Conservation (phyloP, 768 basidiomycete species). For the Amanita fuliginea region DNA sequence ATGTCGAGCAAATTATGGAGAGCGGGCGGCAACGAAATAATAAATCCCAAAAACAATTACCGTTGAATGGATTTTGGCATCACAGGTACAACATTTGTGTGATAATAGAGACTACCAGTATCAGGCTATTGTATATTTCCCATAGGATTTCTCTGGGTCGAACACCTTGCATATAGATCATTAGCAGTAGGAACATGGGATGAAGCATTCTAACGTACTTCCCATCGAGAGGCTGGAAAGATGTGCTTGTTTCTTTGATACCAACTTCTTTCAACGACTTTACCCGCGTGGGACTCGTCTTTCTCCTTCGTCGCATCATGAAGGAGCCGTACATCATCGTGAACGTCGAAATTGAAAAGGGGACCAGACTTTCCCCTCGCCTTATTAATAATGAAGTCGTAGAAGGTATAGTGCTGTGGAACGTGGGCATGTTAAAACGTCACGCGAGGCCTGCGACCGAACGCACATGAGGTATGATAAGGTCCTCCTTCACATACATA, state of each 20-base stretch:
- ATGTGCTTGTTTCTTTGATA: constrained; percentile 97
- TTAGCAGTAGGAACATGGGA: not conserved
- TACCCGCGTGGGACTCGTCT: constrained; percentile 97
- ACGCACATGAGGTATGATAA: constrained; percentile 92
- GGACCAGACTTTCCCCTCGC: constrained; percentile 97
- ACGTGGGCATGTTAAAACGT: constrained; percentile 3
- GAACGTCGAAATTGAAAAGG: constrained; percentile 97
- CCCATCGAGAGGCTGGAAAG: constrained; percentile 95
- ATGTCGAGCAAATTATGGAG: no score
- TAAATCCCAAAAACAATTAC: no score
- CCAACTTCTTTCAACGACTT: constrained; percentile 94
- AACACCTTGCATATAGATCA: constrained; percentile 48
- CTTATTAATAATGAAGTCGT: constrained; percentile 97
- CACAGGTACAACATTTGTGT: no score
- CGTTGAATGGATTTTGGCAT: no score
- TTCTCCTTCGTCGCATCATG: constrained; percentile 95
- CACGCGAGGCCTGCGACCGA: not conserved
- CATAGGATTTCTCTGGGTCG: constrained; percentile 90
- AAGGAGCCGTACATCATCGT: constrained; percentile 92
- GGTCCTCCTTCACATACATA: constrained; percentile 99
- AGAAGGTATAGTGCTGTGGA: constrained; percentile 91
- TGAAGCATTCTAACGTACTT: constrained; percentile 39
- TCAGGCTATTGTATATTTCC: constrained; percentile 73
- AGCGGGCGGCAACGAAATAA: no score
- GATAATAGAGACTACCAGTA: no score